These are phyloP conservation scores for Phytophthora melonis DNA, from an alignment of 352 stramenopile species.

Conservation along the genomic window DNA sequence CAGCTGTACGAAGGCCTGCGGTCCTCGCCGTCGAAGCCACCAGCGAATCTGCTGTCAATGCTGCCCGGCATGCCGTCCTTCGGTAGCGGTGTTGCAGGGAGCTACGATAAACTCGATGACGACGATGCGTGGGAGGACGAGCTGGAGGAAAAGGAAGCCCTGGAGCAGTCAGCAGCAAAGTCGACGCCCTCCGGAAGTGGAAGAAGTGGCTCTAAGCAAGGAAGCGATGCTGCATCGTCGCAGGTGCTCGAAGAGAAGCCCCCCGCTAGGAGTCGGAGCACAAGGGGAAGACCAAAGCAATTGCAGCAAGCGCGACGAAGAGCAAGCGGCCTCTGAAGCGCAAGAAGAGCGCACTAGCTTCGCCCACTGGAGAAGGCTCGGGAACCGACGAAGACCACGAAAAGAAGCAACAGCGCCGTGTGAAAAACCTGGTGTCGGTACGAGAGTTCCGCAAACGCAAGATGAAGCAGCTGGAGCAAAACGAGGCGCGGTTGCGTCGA, in stretches of 20 bases:
- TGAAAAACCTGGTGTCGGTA: conserved; percentile 80
- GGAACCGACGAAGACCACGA: conserved; percentile 46
- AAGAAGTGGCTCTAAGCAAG: conserved; percentile 1
- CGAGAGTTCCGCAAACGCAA: conserved; percentile 83
- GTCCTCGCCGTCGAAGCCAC: conserved; percentile 5
- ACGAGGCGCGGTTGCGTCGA: conserved; percentile 64
- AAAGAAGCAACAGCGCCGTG: conserved; percentile 72
- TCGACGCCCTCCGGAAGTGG: neutral
- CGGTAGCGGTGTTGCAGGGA: conserved; percentile 28
- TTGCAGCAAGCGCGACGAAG: conserved; percentile 1
- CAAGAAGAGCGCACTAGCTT: conserved; percentile 36
- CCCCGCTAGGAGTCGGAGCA: neutral
- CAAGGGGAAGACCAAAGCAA: conserved; percentile 25
- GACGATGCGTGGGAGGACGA: conserved; percentile 11
- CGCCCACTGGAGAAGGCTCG: conserved; percentile 15
- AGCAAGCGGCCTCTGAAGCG: conserved; percentile 38
- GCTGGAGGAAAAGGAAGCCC: conserved; percentile 9
- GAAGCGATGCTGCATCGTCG: neutral
- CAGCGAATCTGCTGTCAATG: conserved; percentile 18
- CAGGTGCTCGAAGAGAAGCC: conserved; percentile 18
- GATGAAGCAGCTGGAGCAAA: conserved; percentile 78
- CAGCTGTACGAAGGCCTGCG: conserved; percentile 37
- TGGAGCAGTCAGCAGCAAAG: conserved; percentile 10
- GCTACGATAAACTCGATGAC: conserved; percentile 35
- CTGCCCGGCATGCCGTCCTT: conserved; percentile 8